Evolutionary conservation across 257 asterid genomes (phyloP).

Genomic region (Solanum phureja): DNA sequence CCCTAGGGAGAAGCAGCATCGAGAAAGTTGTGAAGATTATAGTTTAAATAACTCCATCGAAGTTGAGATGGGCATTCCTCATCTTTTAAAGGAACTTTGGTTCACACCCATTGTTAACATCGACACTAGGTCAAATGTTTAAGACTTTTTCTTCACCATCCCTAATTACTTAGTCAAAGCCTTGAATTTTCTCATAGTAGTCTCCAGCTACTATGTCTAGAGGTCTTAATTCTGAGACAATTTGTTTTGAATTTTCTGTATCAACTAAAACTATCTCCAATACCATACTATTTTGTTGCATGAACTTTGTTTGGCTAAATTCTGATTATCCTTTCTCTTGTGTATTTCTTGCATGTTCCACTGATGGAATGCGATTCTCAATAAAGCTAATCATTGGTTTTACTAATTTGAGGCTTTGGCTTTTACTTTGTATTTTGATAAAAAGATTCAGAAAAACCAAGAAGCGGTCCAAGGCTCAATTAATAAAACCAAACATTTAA

Average conservation of each 20-base stretch:
- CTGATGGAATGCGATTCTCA: neutral
- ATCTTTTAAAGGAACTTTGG: neutral
- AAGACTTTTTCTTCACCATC: neutral
- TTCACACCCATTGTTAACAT: neutral
- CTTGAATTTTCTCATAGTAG: neutral
- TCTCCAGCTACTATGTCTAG: neutral
- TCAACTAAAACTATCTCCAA: neutral
- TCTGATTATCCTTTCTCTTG: neutral
- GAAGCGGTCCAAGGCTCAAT: neutral
- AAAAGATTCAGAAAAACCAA: neutral
- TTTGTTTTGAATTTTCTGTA: neutral
- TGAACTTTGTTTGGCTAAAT: neutral
- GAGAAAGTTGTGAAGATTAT: neutral
- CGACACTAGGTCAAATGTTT: neutral
- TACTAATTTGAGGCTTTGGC: neutral
- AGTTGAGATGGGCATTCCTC: neutral
- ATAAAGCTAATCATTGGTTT: neutral
- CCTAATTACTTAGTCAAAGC: neutral
- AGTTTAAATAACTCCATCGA: neutral
- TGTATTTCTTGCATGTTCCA: neutral
- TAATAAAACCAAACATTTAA: neutral
- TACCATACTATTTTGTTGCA: neutral
- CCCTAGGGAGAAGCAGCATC: neutral
- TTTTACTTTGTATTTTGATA: neutral
- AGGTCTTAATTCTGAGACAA: neutral